These are phyloP conservation scores for Salix arbutifolia DNA, from an alignment of 345 rosid genomes.

Conservation along the genomic window DNA sequence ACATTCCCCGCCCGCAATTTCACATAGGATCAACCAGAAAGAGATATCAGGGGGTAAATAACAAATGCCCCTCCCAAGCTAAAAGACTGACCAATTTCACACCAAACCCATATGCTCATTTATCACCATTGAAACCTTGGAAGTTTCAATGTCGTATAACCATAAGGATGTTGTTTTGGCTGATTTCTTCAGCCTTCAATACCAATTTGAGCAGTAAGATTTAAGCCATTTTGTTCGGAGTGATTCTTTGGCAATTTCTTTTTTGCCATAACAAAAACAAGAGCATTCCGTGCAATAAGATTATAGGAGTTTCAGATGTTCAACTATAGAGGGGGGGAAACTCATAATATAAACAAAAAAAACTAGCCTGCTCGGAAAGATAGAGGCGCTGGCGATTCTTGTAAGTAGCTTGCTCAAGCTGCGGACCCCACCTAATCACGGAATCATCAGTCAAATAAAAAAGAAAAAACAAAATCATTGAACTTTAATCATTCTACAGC, in stretches of 20 bases:
- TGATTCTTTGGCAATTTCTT: background rate
- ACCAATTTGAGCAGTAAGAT: background rate
- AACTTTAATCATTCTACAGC: background rate
- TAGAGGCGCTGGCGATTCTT: slow-evolving; percentile 65
- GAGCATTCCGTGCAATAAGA: background rate
- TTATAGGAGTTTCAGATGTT: background rate
- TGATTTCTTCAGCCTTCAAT: background rate
- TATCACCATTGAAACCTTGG: background rate
- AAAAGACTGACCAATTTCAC: background rate
- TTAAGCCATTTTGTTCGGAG: background rate
- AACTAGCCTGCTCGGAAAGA: slow-evolving; percentile 57
- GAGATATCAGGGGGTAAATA: background rate
- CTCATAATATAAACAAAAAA: background rate
- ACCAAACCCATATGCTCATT: background rate
- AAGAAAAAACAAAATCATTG: background rate
- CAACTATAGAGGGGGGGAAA: too few species aligned
- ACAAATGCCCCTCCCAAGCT: background rate
- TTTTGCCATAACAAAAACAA: background rate
- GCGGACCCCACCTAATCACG: slow-evolving; percentile 58
- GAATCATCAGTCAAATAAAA: background rate
- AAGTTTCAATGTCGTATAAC: background rate
- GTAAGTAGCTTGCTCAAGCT: slow-evolving; percentile 65
- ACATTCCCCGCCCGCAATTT: background rate
- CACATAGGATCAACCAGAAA: background rate
- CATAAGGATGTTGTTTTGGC: background rate